Conservation (phyloP, 75 land plant genomes). For the Cupressus sempervirens region DNA sequence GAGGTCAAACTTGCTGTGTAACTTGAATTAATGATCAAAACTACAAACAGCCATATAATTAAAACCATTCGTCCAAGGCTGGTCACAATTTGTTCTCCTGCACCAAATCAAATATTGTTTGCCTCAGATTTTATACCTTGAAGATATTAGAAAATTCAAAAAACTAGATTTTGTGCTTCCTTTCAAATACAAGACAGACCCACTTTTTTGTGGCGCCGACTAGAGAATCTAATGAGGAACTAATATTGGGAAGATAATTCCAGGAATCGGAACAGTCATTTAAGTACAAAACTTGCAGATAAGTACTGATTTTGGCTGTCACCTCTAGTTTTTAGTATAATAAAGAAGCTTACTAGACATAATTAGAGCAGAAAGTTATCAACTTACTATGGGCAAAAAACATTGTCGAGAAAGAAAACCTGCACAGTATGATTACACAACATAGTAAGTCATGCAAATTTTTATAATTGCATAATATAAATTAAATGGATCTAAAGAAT, state of each 20-base stretch:
- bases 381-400: background rate
- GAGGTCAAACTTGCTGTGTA: conserved; percentile 67
- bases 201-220: background rate
- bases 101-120: conserved; percentile 29
- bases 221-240: background rate
- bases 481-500: background rate
- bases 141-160: background rate
- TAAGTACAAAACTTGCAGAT: background rate
- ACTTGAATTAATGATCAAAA: conserved; percentile 60
- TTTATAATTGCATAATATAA: background rate
- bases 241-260: background rate
- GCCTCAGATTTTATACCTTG: conserved; percentile 23
- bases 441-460: background rate
- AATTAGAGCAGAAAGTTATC: background rate
- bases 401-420: background rate
- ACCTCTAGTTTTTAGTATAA: background rate
- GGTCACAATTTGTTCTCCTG: conserved; percentile 38
- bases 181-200: background rate
- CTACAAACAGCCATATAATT: conserved; percentile 60
- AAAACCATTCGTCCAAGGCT: conserved; percentile 49
- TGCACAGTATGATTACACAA: background rate
- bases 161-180: conserved; percentile 7
- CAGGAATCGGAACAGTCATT: background rate
- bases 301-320: background rate
- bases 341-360: background rate